Base-by-base conservation (phyloP, 495 filamentous ascomycete species). In the Parathielavia hyrcaniae region DNA sequence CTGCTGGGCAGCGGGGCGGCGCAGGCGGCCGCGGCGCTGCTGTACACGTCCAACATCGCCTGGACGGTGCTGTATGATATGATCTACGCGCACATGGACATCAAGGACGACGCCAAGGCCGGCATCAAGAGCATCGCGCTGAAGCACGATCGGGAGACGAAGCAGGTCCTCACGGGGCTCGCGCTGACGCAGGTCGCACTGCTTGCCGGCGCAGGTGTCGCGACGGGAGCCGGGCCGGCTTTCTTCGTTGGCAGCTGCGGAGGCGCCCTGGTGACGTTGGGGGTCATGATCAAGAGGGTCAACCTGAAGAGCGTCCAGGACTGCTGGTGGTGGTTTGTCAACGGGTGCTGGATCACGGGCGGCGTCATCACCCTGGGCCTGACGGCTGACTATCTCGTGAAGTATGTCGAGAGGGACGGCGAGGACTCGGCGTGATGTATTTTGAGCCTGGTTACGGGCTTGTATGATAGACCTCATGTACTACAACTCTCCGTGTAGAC, bases 1-100 rank as follows among this genome's bases (percentile, higher is more conserved):
- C 70, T 97, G 58, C 70, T 93, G 14, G 64, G 75, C 23, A 85
- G 95, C 59, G 70, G 69, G 20, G 69, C 81, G 26, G 84, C 89
- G 16, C 69, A 88, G 59, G 73, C 79, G 41, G 82, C 87, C 0
- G 87, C 91, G 11, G 83, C 77, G 4, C 79, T 84, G 30, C 75
- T 98, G 43, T 97, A 97, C 71, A 74, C 81, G 16, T 92, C 88
- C 60, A 96, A 92, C 66, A 77, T 96, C 26, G 84, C 91, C 1
- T 98, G 93, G 93, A 96, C 93, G 11, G 82, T 97, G 43, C 69
- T 97, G 56, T 98, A 98, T 66, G 93, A 98, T 73, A 97, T 96
- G 86, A 95, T 98, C 19, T 98, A 98, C 73, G 93, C 95, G 35
- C 91, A 97, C 73, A 96, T 97, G 87, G 93, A 98, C 61, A 91